phyloP scores from a whole-genome alignment of 179 eudicot species.

The Silene coronaria region DNA sequence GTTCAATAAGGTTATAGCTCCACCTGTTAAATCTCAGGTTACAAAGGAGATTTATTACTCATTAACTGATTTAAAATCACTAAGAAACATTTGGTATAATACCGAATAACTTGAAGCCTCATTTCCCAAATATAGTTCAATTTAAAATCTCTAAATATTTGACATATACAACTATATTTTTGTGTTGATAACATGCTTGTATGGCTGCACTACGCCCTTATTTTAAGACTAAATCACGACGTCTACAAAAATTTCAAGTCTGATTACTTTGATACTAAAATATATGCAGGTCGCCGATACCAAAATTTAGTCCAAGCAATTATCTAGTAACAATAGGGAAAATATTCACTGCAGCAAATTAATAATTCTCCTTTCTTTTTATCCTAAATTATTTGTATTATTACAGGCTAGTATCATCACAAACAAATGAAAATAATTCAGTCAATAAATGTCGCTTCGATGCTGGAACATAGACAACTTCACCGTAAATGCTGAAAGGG shows the following conservation, averaged over 20 bases:
- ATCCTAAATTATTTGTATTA: neutral
- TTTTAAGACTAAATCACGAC: too few species aligned
- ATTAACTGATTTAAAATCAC: neutral
- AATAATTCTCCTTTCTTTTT: neutral
- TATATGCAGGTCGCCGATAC: too few species aligned
- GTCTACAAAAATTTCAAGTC: too few species aligned
- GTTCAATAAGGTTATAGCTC: slow-evolving; percentile 13
- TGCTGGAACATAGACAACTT: slow-evolving; percentile 12
- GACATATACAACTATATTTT: too few species aligned
- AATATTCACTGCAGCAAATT: slow-evolving; percentile 13
- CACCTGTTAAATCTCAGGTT: slow-evolving; percentile 1
- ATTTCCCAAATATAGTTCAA: too few species aligned
- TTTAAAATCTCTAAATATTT: too few species aligned
- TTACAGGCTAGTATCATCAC: slow-evolving; percentile 6
- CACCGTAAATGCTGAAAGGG: slow-evolving; percentile 5
- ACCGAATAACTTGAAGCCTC: too few species aligned
- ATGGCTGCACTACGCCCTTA: too few species aligned
- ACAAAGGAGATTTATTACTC: neutral
- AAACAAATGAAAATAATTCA: slow-evolving; percentile 7
- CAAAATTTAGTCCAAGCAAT: too few species aligned
- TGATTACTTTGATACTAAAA: too few species aligned
- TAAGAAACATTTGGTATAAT: neutral
- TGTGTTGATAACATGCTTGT: too few species aligned
- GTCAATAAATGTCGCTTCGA: slow-evolving; percentile 3
- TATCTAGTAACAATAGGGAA: neutral